These are phyloP conservation scores for Akanthomyces dipterigenus DNA, from an alignment of 2,329 filamentous ascomycete genomes.

Conservation along the genomic window DNA sequence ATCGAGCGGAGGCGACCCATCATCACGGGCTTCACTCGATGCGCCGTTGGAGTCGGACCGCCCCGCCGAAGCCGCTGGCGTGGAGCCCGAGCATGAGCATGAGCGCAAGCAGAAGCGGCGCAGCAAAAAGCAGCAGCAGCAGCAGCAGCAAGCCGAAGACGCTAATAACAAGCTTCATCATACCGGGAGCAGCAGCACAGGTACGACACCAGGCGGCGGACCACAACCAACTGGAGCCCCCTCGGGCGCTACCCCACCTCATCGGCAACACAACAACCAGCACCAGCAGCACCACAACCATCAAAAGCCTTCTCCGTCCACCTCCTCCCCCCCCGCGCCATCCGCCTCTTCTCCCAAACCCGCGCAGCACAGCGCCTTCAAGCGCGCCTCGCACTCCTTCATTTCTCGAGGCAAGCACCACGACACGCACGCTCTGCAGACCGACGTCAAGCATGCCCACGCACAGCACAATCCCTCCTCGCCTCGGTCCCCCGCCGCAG, in stretches of 20 bases:
- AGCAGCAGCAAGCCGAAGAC: not conserved
- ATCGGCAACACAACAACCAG: not conserved
- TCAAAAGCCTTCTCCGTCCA: slow-evolving; percentile 6
- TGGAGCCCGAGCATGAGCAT: not conserved
- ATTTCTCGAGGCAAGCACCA: slow-evolving; percentile 10
- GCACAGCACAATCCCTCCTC: slow-evolving; percentile 3
- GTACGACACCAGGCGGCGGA: not conserved
- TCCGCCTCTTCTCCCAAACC: slow-evolving; percentile 8
- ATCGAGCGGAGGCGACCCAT: not conserved
- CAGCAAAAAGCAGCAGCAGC: not conserved
- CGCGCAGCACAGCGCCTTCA: slow-evolving; percentile 9
- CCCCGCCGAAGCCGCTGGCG: slow-evolving; percentile 6
- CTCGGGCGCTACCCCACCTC: not conserved
- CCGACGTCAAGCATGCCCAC: slow-evolving; percentile 3
- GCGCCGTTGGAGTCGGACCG: slow-evolving; percentile 2
- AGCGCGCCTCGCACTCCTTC: slow-evolving; percentile 12
- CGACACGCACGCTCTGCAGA: not conserved
- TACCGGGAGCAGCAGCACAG: not conserved
- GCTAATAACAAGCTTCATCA: not conserved
- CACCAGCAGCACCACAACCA: slow-evolving; percentile 1
- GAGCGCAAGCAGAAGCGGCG: not conserved
- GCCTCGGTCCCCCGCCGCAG: slow-evolving; percentile 14
- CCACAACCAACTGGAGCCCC: not conserved
- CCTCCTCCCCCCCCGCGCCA: slow-evolving; percentile 1
- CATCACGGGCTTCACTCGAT: not conserved